phyloP scores from a whole-genome alignment of 176 grass and related monocot species.

The Hyparrhenia diplandra region DNA sequence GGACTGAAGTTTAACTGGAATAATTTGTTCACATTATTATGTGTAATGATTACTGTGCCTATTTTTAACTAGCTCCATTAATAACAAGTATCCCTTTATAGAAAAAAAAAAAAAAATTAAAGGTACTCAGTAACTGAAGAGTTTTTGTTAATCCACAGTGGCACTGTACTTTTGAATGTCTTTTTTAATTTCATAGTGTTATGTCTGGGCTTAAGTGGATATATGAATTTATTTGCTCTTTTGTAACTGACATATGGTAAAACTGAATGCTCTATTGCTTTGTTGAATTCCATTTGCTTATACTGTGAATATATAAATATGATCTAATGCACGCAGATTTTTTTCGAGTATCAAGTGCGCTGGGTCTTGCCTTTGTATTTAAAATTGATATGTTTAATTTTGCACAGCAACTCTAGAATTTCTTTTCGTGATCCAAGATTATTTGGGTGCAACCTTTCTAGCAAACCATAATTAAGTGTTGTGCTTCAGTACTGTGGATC shows the following conservation, averaged over 20 bases:
- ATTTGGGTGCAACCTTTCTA: slow-evolving; percentile 8
- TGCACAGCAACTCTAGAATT: not conserved
- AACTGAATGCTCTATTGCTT: not conserved
- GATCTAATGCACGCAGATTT: not conserved
- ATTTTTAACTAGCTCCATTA: not conserved
- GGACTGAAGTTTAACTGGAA: not conserved
- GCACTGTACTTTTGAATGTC: not conserved
- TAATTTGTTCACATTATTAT: not conserved
- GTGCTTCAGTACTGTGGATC: not conserved
- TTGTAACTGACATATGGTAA: not conserved
- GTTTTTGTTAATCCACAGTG: not conserved
- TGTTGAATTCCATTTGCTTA: slow-evolving; percentile 11
- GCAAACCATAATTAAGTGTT: slow-evolving; percentile 2
- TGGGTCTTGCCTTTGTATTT: not conserved
- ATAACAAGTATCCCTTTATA: not conserved
- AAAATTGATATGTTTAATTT: slow-evolving; percentile 27
- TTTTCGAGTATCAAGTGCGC: not conserved
- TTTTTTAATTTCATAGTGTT: slow-evolving; percentile 2
- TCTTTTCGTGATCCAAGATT: not conserved
- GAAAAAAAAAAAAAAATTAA: too few relatives aligned
- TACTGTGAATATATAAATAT: not conserved
- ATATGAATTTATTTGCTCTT: not conserved
- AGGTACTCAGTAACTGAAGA: not conserved
- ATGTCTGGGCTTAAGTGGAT: not conserved
- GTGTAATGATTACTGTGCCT: not conserved